Base-by-base conservation (phyloP, 225 moss, liverwort and hornwort genomes). In the Ulota crispa region DNA sequence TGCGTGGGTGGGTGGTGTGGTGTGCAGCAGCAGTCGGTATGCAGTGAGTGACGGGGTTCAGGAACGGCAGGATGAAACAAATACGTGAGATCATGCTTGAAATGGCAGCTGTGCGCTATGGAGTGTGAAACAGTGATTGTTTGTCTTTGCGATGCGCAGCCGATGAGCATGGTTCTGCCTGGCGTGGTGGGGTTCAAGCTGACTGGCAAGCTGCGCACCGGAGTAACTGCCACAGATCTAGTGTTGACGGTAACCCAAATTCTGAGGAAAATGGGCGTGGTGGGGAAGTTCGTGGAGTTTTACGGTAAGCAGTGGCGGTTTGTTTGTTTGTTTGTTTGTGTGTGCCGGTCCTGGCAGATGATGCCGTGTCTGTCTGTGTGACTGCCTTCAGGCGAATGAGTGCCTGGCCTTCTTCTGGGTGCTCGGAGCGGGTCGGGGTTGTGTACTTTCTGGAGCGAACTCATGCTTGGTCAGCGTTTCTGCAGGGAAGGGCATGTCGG, bases 91-190 rank as follows among this genome's bases (percentile, higher is more conserved):
- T 63, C 34, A 30, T 57, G 27, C 24, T 62, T 75, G 63, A 52
- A 20, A 53, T 15, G 54, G 42, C 37, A 37, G 30, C 19, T 74
- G 18, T 56, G 64, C 28, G 64, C 45, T 13, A 61, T 67, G 70
- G 80, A 70, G 32, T 64, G 50, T 45, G 67, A 68, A 68, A 41
- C 57, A 75, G 70, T 62, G 70, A 70, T 79, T 70, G 45, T 27
- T 74, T 24, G 69, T 55, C 21, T 76, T 71, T 77, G 39, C 82
- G 82, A 57, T 82, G 41, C 92, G 57, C 78, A 97, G 96, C 93
- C 96, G 20, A 97, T 97, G 95, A 97, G 96, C 81, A 97, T 97
- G 96, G 95, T 97, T 75, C 91, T 97, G 39, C 96, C 96, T 57
- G 94, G 96, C 1, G 96, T 97, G 14, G 95, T 97, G 62, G 96